Evolutionary conservation across 202 grass and related monocot genomes (phyloP), one percentile per base, ranked within the genome.

Genomic region (Setaria italica): DNA sequence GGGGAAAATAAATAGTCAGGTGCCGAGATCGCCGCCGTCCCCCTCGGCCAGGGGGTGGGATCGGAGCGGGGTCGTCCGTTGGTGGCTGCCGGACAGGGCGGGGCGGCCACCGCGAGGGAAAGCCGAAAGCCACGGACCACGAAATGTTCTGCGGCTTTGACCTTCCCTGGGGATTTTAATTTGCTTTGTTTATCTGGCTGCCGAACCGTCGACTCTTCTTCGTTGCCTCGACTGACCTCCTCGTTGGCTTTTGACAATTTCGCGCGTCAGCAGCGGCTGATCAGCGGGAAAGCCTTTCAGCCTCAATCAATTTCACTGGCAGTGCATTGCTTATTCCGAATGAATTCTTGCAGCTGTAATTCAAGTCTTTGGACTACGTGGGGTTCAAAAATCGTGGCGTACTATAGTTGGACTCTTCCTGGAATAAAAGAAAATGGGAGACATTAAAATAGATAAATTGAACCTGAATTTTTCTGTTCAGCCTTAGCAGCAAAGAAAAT

Each of bases 81-180:
- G 15, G 54, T 42, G 74, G 74, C 74, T 80, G 74, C 80, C 84
- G 77, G 53, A 80, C 88, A 66, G 67, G 6, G 71, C 73, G 80
- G 79, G 74, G 74, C 51, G 80, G 88, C 72, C 66, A 79, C 73
- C 66, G 13, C 50, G 66, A 70, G 79, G 64, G 45, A 68, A 45
- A 41, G 5, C 39, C 39, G 39, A 41, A 5, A 53, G 57, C 78
- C 53, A 37, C 76, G 74, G 82, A 91, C 85, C 89, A 85, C 56
- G 81, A 77, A 85, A 77, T 21, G 56, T 85, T 87, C 90, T 77
- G 35, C 54, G 30, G 57, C 79, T 90, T 84, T 92, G 88, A 87
- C 82, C 35, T 59, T 51, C 4, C 1, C 9, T 6, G 19, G 72
- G 16, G 1, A 9, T 55, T 71, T 51, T 47, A 12, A 10, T 15